These are phyloP conservation scores for Ustilago hordei DNA, from an alignment of 1,284 basidiomycete genomes.

Conservation along the genomic window DNA sequence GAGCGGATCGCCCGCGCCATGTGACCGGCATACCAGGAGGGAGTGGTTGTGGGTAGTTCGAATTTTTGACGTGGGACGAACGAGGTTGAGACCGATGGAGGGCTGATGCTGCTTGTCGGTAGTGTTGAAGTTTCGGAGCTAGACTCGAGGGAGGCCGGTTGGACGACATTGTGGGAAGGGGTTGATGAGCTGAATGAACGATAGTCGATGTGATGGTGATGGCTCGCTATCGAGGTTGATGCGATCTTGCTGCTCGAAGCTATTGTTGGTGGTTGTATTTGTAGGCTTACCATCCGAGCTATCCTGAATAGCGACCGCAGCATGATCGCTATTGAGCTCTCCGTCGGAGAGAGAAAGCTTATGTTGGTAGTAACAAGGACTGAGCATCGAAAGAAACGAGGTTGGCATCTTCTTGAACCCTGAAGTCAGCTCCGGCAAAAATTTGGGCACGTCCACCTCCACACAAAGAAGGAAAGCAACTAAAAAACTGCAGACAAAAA, in stretches of 20 bases:
- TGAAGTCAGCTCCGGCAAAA: constrained; percentile 15
- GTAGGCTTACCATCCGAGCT: background rate
- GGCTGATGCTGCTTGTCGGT: no score
- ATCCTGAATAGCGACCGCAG: background rate
- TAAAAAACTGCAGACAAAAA: background rate
- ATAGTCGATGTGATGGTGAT: background rate
- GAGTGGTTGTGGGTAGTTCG: constrained; percentile 73
- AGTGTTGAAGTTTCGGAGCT: background rate
- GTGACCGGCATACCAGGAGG: constrained; percentile 97
- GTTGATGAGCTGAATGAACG: constrained; percentile 2
- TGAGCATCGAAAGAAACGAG: background rate
- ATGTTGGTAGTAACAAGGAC: background rate
- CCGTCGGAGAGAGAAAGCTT: background rate
- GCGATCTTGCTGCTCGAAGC: background rate
- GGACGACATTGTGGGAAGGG: background rate
- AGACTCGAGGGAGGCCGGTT: background rate
- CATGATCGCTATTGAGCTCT: constrained; percentile 7
- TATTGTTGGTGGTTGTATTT: background rate
- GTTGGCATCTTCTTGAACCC: constrained; percentile 15
- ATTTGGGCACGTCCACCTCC: constrained; percentile 15
- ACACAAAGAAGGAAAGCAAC: background rate
- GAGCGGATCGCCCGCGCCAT: constrained; percentile 74
- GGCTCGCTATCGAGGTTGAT: background rate
- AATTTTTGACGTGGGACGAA: constrained; percentile 70
- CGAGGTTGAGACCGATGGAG: background rate